A percentile compares a stretch with the other conserved stretches of the same genome.
These are phyloP conservation scores for Pelargonium myrrhifolium DNA, from an alignment of 441 rosid species.

Conservation along the genomic window DNA sequence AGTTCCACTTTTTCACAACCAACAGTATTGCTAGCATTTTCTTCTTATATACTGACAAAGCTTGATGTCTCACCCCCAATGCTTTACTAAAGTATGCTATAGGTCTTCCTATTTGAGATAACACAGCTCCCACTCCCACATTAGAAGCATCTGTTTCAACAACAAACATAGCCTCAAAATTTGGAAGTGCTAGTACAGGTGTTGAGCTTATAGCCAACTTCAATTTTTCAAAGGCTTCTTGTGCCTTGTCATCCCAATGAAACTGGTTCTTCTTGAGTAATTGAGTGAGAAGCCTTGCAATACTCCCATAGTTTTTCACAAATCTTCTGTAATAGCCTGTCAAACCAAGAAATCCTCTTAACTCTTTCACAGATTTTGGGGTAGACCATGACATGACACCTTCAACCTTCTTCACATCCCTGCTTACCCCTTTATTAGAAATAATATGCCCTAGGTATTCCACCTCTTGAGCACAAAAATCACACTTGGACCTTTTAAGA, in stretches of 20 bases:
- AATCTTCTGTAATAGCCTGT: background rate
- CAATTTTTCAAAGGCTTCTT: background rate
- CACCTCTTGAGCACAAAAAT: background rate
- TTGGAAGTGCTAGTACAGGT: background rate
- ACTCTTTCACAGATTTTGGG: background rate
- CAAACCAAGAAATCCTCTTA: background rate
- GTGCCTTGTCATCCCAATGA: background rate
- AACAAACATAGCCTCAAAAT: background rate
- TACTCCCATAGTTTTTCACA: background rate
- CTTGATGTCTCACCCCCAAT: background rate
- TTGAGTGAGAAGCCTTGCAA: background rate
- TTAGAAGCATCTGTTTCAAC: background rate
- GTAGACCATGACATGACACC: background rate
- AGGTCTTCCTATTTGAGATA: background rate
- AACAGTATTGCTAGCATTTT: background rate
- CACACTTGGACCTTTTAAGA: background rate
- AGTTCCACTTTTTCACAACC: background rate
- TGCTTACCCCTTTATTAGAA: fast-evolving
- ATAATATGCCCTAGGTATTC: conserved; percentile 10
- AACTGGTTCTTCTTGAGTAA: background rate
- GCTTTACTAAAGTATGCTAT: background rate
- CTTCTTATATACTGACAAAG: background rate
- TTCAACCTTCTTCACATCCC: background rate
- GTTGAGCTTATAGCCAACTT: background rate
- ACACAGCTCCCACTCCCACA: background rate